These are phyloP conservation scores for Termitomyces sp. DNA, from an alignment of 768 basidiomycete genomes.

Conservation along the genomic window DNA sequence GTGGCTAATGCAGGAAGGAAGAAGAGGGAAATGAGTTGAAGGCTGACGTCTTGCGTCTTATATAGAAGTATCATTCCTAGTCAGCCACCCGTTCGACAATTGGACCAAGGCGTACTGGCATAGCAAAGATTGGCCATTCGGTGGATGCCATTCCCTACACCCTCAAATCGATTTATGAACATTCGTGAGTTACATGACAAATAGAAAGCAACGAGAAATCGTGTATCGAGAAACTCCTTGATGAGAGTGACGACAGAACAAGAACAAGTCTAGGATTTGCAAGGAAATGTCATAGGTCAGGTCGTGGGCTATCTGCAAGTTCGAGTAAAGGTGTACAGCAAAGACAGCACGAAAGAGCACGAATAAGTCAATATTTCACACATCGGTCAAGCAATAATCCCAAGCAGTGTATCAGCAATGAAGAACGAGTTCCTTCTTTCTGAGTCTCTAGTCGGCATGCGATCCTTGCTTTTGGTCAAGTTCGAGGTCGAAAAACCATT, in stretches of 20 bases:
- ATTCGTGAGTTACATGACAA: neutral
- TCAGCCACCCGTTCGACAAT: neutral
- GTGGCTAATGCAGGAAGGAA: slow-evolving; percentile 6
- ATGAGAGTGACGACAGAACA: neutral
- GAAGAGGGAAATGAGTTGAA: slow-evolving; percentile 7
- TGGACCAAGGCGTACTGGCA: neutral
- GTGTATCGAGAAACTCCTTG: neutral
- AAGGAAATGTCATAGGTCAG: neutral
- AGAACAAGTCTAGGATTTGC: neutral
- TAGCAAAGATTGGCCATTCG: no score
- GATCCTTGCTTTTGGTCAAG: neutral
- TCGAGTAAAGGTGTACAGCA: neutral
- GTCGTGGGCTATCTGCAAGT: neutral
- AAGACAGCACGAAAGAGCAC: neutral
- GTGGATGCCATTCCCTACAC: neutral
- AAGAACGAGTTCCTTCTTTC: neutral
- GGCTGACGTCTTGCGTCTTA: slow-evolving; percentile 1
- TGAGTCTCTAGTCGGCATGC: neutral
- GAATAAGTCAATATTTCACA: neutral
- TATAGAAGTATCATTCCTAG: neutral
- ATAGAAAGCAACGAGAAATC: neutral
- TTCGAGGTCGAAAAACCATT: slow-evolving; percentile 5
- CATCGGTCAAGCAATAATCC: neutral
- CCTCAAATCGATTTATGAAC: neutral
- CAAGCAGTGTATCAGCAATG: neutral